Percentiles rank a stretch among this genome's conserved stretches.
These are phyloP conservation scores for Fraxinus nigra DNA, from an alignment of 305 asterid genomes.

Conservation along the genomic window DNA sequence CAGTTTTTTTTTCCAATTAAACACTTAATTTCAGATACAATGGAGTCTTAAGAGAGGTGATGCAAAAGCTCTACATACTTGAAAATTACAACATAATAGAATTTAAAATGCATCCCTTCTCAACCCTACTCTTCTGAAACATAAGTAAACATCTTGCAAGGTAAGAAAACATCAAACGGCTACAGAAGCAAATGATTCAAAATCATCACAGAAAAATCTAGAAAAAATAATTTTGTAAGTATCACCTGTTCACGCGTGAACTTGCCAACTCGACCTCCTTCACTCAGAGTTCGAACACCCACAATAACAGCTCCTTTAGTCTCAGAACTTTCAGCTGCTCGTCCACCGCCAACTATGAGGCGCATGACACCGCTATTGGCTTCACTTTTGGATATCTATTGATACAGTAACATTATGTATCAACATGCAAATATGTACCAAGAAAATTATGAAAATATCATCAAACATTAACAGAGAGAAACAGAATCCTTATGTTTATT, in stretches of 20 bases:
- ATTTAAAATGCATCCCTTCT: background rate
- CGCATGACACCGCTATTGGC: conserved; percentile 99
- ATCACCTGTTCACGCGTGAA: conserved; percentile 97
- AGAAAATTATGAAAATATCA: conserved; percentile 6
- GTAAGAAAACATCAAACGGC: background rate
- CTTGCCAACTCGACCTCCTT: conserved; percentile 96
- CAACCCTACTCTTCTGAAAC: background rate
- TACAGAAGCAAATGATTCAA: conserved; percentile 14
- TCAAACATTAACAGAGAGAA: background rate
- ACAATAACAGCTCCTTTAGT: conserved; percentile 88
- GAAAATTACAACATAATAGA: background rate
- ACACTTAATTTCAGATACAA: background rate
- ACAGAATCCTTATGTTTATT: conserved; percentile 3
- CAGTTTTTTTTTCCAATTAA: background rate
- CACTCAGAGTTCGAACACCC: conserved; percentile 97
- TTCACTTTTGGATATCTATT: conserved; percentile 79
- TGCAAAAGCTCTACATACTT: background rate
- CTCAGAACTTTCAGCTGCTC: conserved; percentile 87
- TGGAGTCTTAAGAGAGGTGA: conserved; percentile 4
- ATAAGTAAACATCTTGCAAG: conserved; percentile 1
- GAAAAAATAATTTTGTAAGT: conserved; percentile 11
- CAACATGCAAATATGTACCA: conserved; percentile 17
- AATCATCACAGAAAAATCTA: background rate
- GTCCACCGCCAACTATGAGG: conserved; percentile 98
- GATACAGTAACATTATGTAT: conserved; percentile 21